Base-by-base conservation (phyloP, 2,329 filamentous ascomycete genomes). In the Paramyrothecium sp. region DNA sequence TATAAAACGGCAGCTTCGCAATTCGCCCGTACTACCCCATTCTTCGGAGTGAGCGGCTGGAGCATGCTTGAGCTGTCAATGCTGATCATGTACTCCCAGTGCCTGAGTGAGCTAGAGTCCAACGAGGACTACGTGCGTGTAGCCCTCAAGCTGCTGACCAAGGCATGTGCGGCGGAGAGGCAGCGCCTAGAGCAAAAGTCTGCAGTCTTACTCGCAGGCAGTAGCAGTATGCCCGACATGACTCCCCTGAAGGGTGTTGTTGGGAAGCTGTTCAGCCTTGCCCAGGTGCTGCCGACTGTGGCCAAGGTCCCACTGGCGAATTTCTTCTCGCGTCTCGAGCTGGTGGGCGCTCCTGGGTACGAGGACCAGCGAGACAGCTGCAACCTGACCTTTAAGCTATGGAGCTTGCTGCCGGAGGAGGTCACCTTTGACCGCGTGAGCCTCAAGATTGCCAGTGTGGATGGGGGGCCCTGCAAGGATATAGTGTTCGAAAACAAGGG, bases 81-180 rank as follows among this genome's bases (percentile, higher is more conserved):
- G 83, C 81, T 98, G 7, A 85, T 91, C 61, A 89, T 97, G 81
- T 95, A 97, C 69, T 85, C 90, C 1, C 83, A 85, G 52, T 98
- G 93, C 70, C 80, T 99, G 26, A 89, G 90, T 62, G 83, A 91
- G 64, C 81, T 97, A 26, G 81, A 89, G 52, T 85, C 87, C 16
- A 86, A 87, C 58, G 89, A 94, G 54, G 91, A 96, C 60, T 96
- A 92, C 66, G 86, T 93, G 17, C 84, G 85, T 22, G 87, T 90
- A 10, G 81, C 91, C 10, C 78, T 97, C 16, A 89, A 89, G 65
- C 77, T 97, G 2, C 75, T 95, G 12, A 84, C 83, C 8, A 92
- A 91, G 67, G 83, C 85, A 1, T 87, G 84, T 3, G 75, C 75
- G 0, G 78, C 80, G 0, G 79, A 87, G 60, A 78, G 76, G 53